Conservation (phyloP, 495 filamentous ascomycete species). For the Lepidopterella palustris region DNA sequence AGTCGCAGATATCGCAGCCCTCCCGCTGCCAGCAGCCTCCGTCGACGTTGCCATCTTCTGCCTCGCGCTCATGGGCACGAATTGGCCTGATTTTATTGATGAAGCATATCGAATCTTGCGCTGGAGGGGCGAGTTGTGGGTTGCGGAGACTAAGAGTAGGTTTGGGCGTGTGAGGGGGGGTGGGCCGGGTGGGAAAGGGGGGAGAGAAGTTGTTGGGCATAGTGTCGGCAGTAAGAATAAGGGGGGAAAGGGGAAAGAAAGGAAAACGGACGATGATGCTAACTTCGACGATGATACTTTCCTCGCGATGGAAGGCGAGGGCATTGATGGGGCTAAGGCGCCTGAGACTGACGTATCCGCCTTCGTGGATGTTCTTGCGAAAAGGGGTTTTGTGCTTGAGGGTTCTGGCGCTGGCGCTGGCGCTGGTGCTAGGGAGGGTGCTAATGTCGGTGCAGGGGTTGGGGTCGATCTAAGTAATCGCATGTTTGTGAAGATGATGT, state of each 20-base stretch:
- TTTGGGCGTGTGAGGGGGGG: conserved; percentile 57
- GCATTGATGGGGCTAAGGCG: conserved; percentile 27
- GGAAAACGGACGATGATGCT: conserved; percentile 43
- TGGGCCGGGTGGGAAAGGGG: conserved; percentile 35
- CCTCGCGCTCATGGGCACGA: conserved; percentile 95
- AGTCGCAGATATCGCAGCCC: conserved; percentile 75
- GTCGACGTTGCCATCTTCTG: conserved; percentile 90
- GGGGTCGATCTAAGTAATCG: conserved; percentile 79
- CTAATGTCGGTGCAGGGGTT: conserved; percentile 45
- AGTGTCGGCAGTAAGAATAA: conserved; percentile 51
- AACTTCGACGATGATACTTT: conserved; percentile 44
- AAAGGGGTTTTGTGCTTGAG: conserved; percentile 71
- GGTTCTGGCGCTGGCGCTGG: too few species aligned
- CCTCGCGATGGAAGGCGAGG: conserved; percentile 47
- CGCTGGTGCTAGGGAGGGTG: conserved; percentile 33
- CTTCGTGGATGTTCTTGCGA: conserved; percentile 74
- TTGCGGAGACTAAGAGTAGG: conserved; percentile 90
- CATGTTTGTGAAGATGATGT: conserved; percentile 97
- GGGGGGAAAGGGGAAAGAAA: conserved; percentile 41
- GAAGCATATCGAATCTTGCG: conserved; percentile 86
- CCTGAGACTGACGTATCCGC: conserved; percentile 79
- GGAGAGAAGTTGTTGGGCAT: conserved; percentile 50
- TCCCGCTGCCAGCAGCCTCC: conserved; percentile 63
- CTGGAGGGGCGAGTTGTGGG: conserved; percentile 92
- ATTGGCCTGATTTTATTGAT: conserved; percentile 92